phyloP scores from a whole-genome alignment of 805 yeast genomes.

The Torulaspora indica region DNA sequence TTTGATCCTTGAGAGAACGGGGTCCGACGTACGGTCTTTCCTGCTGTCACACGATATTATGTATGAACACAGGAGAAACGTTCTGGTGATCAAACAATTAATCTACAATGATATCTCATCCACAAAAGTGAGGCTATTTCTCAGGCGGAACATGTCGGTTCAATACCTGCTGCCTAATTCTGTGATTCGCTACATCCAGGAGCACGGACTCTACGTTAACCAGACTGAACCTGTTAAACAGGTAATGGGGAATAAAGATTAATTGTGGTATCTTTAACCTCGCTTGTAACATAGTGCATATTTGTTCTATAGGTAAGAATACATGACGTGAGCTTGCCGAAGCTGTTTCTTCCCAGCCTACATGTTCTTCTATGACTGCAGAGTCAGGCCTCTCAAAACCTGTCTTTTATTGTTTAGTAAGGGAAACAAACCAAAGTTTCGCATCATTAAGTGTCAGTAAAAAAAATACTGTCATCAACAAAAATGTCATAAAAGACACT shows the following conservation, averaged over 20 bases:
- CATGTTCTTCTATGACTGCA: too few species aligned
- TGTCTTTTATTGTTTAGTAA: conserved; percentile 2
- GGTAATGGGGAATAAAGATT: conserved; percentile 48
- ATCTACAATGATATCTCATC: conserved; percentile 95
- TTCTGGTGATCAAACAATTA: conserved; percentile 89
- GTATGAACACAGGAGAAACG: conserved; percentile 94
- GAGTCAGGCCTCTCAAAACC: background rate
- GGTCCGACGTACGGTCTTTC: conserved; percentile 91
- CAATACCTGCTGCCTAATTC: conserved; percentile 91
- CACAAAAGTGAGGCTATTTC: conserved; percentile 86
- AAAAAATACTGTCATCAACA: background rate
- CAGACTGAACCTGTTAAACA: conserved; percentile 93
- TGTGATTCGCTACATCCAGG: conserved; percentile 91
- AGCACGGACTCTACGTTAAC: conserved; percentile 76
- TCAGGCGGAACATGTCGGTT: conserved; percentile 94
- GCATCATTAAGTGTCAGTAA: background rate
- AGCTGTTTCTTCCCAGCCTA: background rate
- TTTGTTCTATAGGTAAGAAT: background rate
- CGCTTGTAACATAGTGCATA: conserved; percentile 6
- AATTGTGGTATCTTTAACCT: background rate
- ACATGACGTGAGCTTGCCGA: background rate
- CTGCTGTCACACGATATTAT: conserved; percentile 89
- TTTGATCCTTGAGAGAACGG: conserved; percentile 93
- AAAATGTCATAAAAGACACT: background rate
- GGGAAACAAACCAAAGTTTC: conserved; percentile 1